phyloP scores from a whole-genome alignment of 805 yeast species.

The Candida coquimbonensis region DNA sequence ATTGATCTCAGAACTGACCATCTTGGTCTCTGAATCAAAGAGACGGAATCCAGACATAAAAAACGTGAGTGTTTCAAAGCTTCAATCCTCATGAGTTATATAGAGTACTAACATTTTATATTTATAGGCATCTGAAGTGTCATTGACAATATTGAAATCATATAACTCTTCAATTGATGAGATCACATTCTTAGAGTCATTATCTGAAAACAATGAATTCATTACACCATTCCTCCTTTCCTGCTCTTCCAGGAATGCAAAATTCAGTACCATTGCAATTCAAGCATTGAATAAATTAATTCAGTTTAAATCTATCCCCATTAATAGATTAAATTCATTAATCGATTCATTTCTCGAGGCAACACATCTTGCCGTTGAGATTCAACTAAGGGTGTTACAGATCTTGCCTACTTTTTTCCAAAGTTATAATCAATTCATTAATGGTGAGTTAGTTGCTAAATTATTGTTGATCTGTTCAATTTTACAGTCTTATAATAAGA shows the following conservation, averaged over 20 bases:
- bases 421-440: slow-evolving; percentile 48
- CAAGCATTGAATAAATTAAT: slow-evolving; percentile 64
- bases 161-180: slow-evolving; percentile 25
- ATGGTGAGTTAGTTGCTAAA: slow-evolving; percentile 48
- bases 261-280: slow-evolving; percentile 62
- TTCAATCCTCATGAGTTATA: too few relatives aligned
- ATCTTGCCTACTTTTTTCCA: slow-evolving; percentile 70
- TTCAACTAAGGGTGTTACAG: slow-evolving; percentile 82
- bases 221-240: slow-evolving; percentile 66
- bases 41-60: slow-evolving; percentile 66
- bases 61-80: slow-evolving; percentile 31
- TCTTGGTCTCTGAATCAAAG: slow-evolving; percentile 60
- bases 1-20: slow-evolving; percentile 50
- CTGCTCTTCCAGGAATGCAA: slow-evolving; percentile 68
- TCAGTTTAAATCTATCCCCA: slow-evolving; percentile 46
- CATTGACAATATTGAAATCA: slow-evolving; percentile 38
- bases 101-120: too few relatives aligned
- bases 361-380: slow-evolving; percentile 67
- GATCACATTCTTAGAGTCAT: slow-evolving; percentile 23
- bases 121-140: slow-evolving; percentile 36
- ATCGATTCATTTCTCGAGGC: slow-evolving; percentile 68
- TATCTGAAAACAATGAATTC: slow-evolving; percentile 45
- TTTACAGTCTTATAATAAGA: slow-evolving; percentile 60
- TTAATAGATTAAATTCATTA: slow-evolving; percentile 43
- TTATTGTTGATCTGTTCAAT: slow-evolving; percentile 64